These are phyloP conservation scores for Fusarium decemcellulare DNA, from an alignment of 2,329 filamentous ascomycete species.

Conservation along the genomic window DNA sequence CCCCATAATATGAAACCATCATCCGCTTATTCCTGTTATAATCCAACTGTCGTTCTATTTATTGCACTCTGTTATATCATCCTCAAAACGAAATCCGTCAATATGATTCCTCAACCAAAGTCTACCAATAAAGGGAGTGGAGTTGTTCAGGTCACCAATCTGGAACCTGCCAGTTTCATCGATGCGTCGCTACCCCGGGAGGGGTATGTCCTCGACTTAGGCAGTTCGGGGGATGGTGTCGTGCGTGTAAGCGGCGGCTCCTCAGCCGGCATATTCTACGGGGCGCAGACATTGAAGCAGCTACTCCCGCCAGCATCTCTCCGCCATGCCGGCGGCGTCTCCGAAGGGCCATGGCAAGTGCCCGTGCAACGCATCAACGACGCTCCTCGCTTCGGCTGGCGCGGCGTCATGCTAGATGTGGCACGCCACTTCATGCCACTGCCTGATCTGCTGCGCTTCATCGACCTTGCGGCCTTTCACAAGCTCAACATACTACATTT, in stretches of 20 bases:
- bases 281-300: constrained; percentile 29
- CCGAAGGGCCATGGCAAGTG: constrained; percentile 24
- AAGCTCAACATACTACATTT: constrained; percentile 34
- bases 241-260: constrained; percentile 14
- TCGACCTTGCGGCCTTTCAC: constrained; percentile 31
- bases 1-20: no score
- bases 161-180: background rate
- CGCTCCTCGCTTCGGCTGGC: constrained; percentile 33
- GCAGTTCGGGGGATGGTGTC: background rate
- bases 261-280: constrained; percentile 25
- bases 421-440: constrained; percentile 40
- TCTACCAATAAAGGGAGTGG: background rate
- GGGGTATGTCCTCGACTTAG: constrained; percentile 16
- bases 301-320: constrained; percentile 21
- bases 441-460: constrained; percentile 33
- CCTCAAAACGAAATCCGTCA: no score
- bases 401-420: constrained; percentile 39
- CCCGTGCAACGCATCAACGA: constrained; percentile 23
- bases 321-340: background rate
- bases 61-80: no score
- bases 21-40: no score
- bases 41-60: no score
- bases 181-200: constrained; percentile 11
- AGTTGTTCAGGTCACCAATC: background rate
- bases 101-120: constrained; percentile 18